Evolutionary conservation across 306 rosid genomes (phyloP).

Genomic region (Lathyrus tuberosus): DNA sequence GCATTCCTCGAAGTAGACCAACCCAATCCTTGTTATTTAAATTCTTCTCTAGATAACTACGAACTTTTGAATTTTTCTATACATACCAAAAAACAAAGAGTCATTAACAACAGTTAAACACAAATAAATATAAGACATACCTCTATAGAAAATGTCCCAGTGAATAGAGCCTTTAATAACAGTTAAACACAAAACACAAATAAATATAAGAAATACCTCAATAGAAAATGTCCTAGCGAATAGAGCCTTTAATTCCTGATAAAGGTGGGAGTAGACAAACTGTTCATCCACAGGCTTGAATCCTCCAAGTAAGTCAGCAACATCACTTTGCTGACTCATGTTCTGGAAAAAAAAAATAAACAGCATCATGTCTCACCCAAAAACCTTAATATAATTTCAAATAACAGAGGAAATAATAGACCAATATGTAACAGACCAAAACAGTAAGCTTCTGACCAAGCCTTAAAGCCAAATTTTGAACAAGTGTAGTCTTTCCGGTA

Average conservation of each 20-base stretch:
- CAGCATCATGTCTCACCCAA: conserved; percentile 20
- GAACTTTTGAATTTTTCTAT: conserved; percentile 54
- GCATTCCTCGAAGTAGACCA: conserved; percentile 51
- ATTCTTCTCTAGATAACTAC: conserved; percentile 41
- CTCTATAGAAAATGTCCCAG: too few relatives aligned
- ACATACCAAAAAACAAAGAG: conserved; percentile 32
- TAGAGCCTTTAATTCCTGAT: conserved; percentile 63
- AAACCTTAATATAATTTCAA: conserved; percentile 5
- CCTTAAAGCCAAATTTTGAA: conserved; percentile 85
- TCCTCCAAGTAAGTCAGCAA: conserved; percentile 86
- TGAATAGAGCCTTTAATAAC: conserved; percentile 24
- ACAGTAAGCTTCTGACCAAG: conserved; percentile 89
- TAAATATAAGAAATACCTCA: conserved; percentile 50
- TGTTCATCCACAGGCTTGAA: conserved; percentile 79
- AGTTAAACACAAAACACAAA: conserved; percentile 24
- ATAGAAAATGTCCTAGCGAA: conserved; percentile 54
- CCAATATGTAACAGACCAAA: conserved; percentile 58
- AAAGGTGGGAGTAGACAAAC: conserved; percentile 56
- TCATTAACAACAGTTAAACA: conserved; percentile 30
- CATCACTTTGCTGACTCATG: conserved; percentile 96
- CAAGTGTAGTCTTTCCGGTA: conserved; percentile 95
- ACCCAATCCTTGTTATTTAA: conserved; percentile 62
- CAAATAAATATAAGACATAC: neutral
- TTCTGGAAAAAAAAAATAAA: conserved; percentile 54
- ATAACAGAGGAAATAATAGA: conserved; percentile 1